Evolutionary conservation across 1,284 basidiomycete species (phyloP).

Genomic region (Sanghuangporus sanghuang): DNA sequence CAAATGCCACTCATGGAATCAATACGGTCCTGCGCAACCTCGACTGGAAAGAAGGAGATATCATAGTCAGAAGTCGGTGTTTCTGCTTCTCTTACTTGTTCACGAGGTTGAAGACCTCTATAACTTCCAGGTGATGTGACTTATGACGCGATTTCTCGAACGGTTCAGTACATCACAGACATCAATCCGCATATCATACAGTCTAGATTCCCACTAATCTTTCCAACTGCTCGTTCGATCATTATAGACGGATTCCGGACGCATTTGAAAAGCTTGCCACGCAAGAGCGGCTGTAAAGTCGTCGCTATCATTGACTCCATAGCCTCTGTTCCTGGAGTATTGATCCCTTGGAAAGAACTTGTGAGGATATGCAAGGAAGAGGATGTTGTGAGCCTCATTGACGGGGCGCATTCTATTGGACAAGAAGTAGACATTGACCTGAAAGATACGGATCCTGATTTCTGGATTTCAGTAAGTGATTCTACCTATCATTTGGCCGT

Average conservation of each 20-base stretch:
- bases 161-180: constrained; percentile 59
- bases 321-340: constrained; percentile 62
- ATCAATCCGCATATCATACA: constrained; percentile 45
- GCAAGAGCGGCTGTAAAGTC: constrained; percentile 38
- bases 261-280: constrained; percentile 30
- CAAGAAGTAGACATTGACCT: constrained; percentile 51
- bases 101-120: not conserved
- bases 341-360: constrained; percentile 78
- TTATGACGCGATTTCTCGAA: constrained; percentile 55
- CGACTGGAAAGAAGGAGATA: constrained; percentile 44
- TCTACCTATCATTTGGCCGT: not conserved
- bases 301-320: constrained; percentile 78
- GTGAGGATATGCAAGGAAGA: constrained; percentile 65
- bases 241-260: constrained; percentile 54
- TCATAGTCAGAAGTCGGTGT: constrained; percentile 41
- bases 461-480: constrained; percentile 66
- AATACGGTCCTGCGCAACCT: constrained; percentile 65
- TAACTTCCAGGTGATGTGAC: constrained; percentile 52
- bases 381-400: constrained; percentile 66
- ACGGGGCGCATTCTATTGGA: constrained; percentile 77
- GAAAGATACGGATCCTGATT: constrained; percentile 59
- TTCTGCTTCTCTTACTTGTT: not conserved
- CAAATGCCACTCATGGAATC: constrained; percentile 63
- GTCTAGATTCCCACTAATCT: constrained; percentile 47
- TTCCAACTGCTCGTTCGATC: constrained; percentile 59